Percentiles rank a stretch among this genome's conserved stretches.
Evolutionary conservation across 371 early-diverging fungal species (phyloP).

Genomic region (Mucor indicus): DNA sequence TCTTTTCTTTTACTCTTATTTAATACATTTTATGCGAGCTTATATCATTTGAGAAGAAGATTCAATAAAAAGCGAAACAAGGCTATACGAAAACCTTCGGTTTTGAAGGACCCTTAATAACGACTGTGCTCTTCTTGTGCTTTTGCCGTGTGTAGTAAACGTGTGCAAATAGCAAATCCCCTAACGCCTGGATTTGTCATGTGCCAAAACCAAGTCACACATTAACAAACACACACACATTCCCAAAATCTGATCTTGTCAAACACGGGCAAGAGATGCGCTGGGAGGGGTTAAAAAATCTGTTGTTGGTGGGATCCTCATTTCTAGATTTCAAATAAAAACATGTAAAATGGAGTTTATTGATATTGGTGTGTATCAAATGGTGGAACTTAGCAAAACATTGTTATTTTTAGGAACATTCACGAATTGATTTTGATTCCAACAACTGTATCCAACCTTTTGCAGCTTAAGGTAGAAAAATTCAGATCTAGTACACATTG

Average conservation of each 20-base stretch:
- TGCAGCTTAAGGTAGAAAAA: slow-evolving; percentile 10
- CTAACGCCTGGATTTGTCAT: slow-evolving; percentile 1
- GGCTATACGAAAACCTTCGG: too few relatives aligned
- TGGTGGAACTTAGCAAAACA: slow-evolving; percentile 4
- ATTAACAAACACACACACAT: neutral
- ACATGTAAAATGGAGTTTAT: slow-evolving; percentile 6
- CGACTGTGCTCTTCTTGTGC: too few relatives aligned
- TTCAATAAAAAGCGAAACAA: too few relatives aligned
- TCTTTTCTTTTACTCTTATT: too few relatives aligned
- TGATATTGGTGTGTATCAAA: neutral
- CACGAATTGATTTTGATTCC: neutral
- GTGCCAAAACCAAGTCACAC: slow-evolving; percentile 7
- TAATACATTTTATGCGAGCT: too few relatives aligned
- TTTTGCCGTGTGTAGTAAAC: too few relatives aligned
- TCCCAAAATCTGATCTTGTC: slow-evolving; percentile 3
- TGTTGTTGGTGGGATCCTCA: slow-evolving; percentile 4
- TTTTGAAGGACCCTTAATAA: too few relatives aligned
- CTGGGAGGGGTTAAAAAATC: slow-evolving; percentile 5
- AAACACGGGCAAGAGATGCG: slow-evolving; percentile 9
- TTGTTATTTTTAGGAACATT: neutral
- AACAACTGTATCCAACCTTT: slow-evolving; percentile 3
- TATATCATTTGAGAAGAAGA: too few relatives aligned
- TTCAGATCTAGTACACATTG: neutral
- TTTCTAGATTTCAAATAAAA: neutral
- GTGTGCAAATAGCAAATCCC: too few relatives aligned